phyloP scores from a whole-genome alignment of 345 rosid species.

The Hibiscus syriacus region DNA sequence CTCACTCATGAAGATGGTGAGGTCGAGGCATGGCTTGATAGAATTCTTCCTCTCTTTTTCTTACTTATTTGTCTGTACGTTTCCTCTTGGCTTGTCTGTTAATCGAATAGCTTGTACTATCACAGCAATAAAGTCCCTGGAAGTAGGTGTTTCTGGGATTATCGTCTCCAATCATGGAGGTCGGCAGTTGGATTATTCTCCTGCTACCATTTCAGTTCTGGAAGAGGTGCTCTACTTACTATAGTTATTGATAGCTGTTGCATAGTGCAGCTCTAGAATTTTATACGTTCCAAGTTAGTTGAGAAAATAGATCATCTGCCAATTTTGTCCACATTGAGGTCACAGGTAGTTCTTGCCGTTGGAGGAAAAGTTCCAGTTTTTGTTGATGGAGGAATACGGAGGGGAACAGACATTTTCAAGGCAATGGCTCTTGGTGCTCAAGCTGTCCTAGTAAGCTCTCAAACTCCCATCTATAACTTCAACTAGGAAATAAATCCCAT shows the following conservation, averaged over 20 bases:
- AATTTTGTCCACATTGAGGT: background rate
- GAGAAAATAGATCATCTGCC: background rate
- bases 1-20: constrained; percentile 85
- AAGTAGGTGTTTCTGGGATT: constrained; percentile 52
- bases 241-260: background rate
- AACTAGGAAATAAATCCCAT: background rate
- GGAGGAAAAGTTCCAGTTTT: constrained; percentile 67
- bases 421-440: constrained; percentile 84
- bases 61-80: background rate
- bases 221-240: constrained; percentile 42
- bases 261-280: background rate
- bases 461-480: background rate
- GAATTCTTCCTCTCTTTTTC: background rate
- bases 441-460: constrained; percentile 67
- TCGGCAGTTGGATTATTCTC: constrained; percentile 55
- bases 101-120: background rate
- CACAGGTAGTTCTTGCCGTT: constrained; percentile 66
- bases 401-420: constrained; percentile 87
- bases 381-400: constrained; percentile 76
- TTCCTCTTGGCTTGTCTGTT: background rate
- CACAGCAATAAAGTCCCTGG: constrained; percentile 50
- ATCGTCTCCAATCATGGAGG: constrained; percentile 74
- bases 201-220: constrained; percentile 46
- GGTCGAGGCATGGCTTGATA: background rate
- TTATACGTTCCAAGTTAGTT: background rate